These are phyloP conservation scores for Xylaria polymorpha DNA, from an alignment of 2,329 filamentous ascomycete species.

Conservation along the genomic window DNA sequence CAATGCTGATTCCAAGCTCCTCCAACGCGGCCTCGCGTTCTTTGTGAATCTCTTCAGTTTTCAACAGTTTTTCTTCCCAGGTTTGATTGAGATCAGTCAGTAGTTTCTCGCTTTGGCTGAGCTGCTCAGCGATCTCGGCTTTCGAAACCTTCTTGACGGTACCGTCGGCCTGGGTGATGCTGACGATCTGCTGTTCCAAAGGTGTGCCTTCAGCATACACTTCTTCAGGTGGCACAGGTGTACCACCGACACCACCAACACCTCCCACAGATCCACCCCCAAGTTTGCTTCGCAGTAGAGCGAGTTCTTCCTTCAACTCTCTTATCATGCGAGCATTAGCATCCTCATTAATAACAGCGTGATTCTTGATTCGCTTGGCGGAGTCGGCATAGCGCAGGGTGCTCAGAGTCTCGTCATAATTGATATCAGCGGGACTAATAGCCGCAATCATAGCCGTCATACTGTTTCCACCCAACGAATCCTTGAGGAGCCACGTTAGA, in stretches of 20 bases:
- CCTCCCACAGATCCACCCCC: slow-evolving; percentile 64
- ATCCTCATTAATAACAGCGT: slow-evolving; percentile 98
- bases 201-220: slow-evolving; percentile 94
- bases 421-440: slow-evolving; percentile 98
- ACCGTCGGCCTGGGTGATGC: slow-evolving; percentile 87
- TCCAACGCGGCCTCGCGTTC: slow-evolving; percentile 94
- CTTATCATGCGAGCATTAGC: slow-evolving; percentile 99
- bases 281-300: slow-evolving; percentile 86
- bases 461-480: slow-evolving; percentile 96
- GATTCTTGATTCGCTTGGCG: slow-evolving; percentile 99
- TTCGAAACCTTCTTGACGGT: slow-evolving; percentile 95
- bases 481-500: slow-evolving; percentile 95
- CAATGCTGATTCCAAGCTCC: slow-evolving; percentile 97
- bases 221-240: slow-evolving; percentile 72
- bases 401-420: slow-evolving; percentile 97
- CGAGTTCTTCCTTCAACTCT: slow-evolving; percentile 94
- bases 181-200: slow-evolving; percentile 94
- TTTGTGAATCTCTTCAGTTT: slow-evolving; percentile 97
- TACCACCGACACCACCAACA: slow-evolving; percentile 54
- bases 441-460: slow-evolving; percentile 99
- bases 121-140: slow-evolving; percentile 95
- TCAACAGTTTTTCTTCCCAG: slow-evolving; percentile 95
- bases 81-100: slow-evolving; percentile 97
- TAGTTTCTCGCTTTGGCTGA: slow-evolving; percentile 95
- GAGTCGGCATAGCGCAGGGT: slow-evolving; percentile 97